These are phyloP conservation scores for Eutrema japonicum DNA, from an alignment of 345 rosid genomes.

Conservation along the genomic window DNA sequence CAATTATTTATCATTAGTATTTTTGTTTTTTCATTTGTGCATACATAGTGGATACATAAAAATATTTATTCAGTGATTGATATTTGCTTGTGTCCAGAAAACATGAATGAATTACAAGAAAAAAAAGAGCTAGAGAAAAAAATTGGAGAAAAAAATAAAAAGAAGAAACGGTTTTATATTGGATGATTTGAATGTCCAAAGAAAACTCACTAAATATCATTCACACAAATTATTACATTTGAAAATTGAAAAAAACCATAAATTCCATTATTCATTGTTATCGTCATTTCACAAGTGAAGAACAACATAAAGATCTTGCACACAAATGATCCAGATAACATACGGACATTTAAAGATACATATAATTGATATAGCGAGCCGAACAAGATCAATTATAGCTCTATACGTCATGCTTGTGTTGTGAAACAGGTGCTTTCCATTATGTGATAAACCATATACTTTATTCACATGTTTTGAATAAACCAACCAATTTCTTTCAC, in stretches of 20 bases:
- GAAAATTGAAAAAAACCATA: not conserved
- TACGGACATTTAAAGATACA: not conserved
- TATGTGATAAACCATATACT: slow-evolving; percentile 52
- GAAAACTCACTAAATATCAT: not conserved
- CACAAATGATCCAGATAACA: not conserved
- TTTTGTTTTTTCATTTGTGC: too few species aligned
- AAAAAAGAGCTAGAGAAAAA: not conserved
- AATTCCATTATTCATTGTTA: not conserved
- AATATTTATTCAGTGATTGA: not conserved
- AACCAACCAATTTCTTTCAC: too few species aligned
- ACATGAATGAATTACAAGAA: not conserved
- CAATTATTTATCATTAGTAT: too few species aligned
- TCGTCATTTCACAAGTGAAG: not conserved
- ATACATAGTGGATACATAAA: too few species aligned
- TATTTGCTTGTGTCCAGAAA: slow-evolving; percentile 4
- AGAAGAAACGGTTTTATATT: not conserved
- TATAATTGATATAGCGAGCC: not conserved
- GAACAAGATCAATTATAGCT: slow-evolving; percentile 22
- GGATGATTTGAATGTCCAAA: not conserved
- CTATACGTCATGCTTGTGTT: not conserved
- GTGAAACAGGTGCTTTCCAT: slow-evolving; percentile 74
- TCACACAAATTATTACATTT: slow-evolving; percentile 5
- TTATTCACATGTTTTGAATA: too few species aligned
- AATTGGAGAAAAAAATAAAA: too few species aligned
- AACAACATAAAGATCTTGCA: too few species aligned